phyloP scores from a whole-genome alignment of 441 rosid species.

The Aleurites moluccanus region DNA sequence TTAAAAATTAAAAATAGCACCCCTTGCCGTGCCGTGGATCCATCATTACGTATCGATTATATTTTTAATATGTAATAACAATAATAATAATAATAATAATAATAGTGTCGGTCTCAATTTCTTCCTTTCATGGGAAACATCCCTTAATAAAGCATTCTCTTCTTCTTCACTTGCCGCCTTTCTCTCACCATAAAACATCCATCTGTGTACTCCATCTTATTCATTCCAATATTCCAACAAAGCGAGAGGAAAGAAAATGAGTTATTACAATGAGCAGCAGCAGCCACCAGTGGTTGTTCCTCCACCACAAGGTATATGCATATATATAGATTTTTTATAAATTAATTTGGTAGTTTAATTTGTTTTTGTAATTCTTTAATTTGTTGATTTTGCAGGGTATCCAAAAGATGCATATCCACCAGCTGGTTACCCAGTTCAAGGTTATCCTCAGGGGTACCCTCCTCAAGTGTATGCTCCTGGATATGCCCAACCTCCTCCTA shows the following conservation, averaged over 20 bases:
- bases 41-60: no score
- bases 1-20: no score
- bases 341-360: not conserved
- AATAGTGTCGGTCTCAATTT: not conserved
- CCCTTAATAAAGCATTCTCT: no score
- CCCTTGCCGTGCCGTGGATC: no score
- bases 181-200: not conserved
- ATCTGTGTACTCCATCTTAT: not conserved
- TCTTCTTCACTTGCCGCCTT: not conserved
- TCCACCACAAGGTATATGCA: slow-evolving; percentile 59
- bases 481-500: slow-evolving; percentile 50
- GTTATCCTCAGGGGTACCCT: slow-evolving; percentile 61
- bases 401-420: slow-evolving; percentile 77
- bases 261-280: slow-evolving; percentile 54
- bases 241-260: slow-evolving; percentile 34
- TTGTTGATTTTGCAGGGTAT: slow-evolving; percentile 39
- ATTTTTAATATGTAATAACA: no score
- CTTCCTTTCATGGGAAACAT: not conserved
- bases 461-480: slow-evolving; percentile 47
- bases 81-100: no score
- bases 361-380: slow-evolving; percentile 1
- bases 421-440: slow-evolving; percentile 62
- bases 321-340: no score
- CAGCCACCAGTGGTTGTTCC: slow-evolving; percentile 71
- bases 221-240: not conserved